Percentiles rank a stretch among this genome's conserved stretches.
These are phyloP conservation scores for Mrakia blollopis DNA, from an alignment of 768 basidiomycete genomes.

Conservation along the genomic window DNA sequence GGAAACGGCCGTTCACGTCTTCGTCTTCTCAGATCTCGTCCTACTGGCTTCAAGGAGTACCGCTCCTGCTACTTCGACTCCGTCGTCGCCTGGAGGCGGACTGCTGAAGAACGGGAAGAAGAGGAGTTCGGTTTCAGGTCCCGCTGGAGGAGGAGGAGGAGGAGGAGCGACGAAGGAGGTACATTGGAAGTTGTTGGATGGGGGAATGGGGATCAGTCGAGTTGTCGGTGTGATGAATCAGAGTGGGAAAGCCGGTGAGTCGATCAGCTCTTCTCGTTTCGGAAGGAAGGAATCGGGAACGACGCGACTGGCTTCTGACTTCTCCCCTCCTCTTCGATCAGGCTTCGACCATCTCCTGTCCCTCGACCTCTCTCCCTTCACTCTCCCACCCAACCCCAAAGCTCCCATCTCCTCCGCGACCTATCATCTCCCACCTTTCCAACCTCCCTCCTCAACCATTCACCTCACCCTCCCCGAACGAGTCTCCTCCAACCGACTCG, in stretches of 20 bases:
- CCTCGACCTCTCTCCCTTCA: constrained; percentile 51
- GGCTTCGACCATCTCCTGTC: constrained; percentile 47
- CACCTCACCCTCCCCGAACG: constrained; percentile 43
- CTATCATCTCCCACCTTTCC: too few species aligned
- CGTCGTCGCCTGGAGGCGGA: constrained; percentile 2
- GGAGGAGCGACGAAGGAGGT: constrained; percentile 30
- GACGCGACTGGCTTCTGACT: neutral
- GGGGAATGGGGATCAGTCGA: constrained; percentile 50
- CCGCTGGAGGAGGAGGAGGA: constrained; percentile 27
- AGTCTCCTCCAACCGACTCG: constrained; percentile 27
- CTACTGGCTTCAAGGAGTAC: constrained; percentile 52
- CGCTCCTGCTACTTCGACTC: too few species aligned
- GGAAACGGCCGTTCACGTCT: constrained; percentile 43
- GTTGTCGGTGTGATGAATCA: constrained; percentile 52
- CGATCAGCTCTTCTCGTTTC: neutral
- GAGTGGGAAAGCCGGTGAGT: constrained; percentile 42
- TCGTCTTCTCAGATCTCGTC: constrained; percentile 67
- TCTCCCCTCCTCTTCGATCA: constrained; percentile 17
- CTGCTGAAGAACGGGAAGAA: constrained; percentile 30
- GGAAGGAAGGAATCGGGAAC: too few species aligned
- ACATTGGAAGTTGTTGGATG: constrained; percentile 49
- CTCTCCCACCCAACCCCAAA: too few species aligned
- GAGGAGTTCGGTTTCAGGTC: constrained; percentile 36
- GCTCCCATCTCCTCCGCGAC: too few species aligned
- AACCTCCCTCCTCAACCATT: constrained; percentile 35